A percentile compares a stretch with the other conserved stretches of the same genome.
Evolutionary conservation across 495 filamentous ascomycete genomes (phyloP).

Genomic region (Penicillium longicatenatum): DNA sequence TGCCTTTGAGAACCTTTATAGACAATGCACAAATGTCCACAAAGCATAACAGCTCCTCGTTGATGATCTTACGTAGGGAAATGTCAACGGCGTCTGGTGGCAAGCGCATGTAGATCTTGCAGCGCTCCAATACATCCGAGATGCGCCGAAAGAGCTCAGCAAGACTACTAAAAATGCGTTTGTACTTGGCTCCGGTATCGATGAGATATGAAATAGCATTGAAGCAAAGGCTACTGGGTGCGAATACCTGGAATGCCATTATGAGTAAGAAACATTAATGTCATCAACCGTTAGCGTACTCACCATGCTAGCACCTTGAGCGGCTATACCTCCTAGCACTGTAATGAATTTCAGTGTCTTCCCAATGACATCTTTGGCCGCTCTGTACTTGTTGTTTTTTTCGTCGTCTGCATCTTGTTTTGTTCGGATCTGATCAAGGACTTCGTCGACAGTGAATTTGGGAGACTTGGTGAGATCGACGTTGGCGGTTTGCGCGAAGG

Average conservation of each 20-base stretch:
- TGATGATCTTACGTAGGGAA: constrained; percentile 28
- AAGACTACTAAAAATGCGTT: constrained; percentile 32
- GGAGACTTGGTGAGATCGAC: constrained; percentile 21
- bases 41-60: constrained; percentile 31
- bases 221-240: constrained; percentile 26
- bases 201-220: constrained; percentile 31
- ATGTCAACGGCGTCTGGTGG: constrained; percentile 25
- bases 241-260: constrained; percentile 18
- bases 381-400: constrained; percentile 20
- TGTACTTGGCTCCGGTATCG: constrained; percentile 27
- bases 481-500: constrained; percentile 22
- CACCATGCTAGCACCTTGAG: constrained; percentile 26
- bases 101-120: constrained; percentile 30
- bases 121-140: constrained; percentile 30
- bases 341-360: constrained; percentile 22
- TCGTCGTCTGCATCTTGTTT: constrained; percentile 23
- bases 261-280: not conserved
- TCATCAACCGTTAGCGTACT: not conserved
- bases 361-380: constrained; percentile 20
- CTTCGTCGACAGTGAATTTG: constrained; percentile 18
- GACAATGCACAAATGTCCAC: constrained; percentile 30
- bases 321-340: constrained; percentile 23
- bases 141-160: constrained; percentile 25
- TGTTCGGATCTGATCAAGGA: constrained; percentile 22
- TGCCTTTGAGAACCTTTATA: constrained; percentile 27